phyloP scores from a whole-genome alignment of 495 filamentous ascomycete genomes.

The Aspergillus nanangensis region DNA sequence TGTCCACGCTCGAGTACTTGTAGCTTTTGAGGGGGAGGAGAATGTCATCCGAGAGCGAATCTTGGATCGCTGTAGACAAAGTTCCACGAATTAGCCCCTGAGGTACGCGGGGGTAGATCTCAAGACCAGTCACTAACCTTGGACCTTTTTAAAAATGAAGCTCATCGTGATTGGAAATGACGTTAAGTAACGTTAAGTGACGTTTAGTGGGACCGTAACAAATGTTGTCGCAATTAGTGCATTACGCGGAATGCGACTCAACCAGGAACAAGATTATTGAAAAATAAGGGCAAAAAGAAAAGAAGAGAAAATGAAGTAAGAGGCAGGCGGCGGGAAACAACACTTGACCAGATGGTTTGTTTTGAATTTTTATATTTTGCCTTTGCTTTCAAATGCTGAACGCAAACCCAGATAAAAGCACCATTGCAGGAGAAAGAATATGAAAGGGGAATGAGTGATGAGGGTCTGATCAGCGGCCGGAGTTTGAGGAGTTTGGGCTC shows the following conservation, averaged over 20 bases:
- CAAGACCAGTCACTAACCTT: no score
- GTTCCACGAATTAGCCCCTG: no score
- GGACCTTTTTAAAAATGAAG: conserved; percentile 36
- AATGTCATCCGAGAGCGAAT: conserved; percentile 64
- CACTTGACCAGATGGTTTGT: no score
- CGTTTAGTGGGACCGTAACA: not conserved
- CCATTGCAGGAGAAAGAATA: conserved; percentile 4
- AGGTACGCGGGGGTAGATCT: no score
- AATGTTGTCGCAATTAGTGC: conserved; percentile 8
- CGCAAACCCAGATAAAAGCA: not conserved
- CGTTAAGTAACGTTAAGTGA: conserved; percentile 1
- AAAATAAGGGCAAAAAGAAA: not conserved
- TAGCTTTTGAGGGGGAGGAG: conserved; percentile 85
- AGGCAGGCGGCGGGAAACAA: no score
- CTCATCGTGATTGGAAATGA: conserved; percentile 26
- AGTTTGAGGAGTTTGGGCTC: no score
- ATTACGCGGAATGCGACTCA: conserved; percentile 14
- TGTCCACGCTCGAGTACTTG: conserved; percentile 96
- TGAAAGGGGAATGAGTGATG: conserved; percentile 6
- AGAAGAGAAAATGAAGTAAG: not conserved
- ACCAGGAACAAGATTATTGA: not conserved
- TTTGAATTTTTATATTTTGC: no score
- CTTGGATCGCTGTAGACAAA: conserved; percentile 41
- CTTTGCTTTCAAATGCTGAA: no score
- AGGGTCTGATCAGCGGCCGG: conserved; percentile 2